These are phyloP conservation scores for Phytophthora tubulina DNA, from an alignment of 352 stramenopile genomes.

Conservation along the genomic window DNA sequence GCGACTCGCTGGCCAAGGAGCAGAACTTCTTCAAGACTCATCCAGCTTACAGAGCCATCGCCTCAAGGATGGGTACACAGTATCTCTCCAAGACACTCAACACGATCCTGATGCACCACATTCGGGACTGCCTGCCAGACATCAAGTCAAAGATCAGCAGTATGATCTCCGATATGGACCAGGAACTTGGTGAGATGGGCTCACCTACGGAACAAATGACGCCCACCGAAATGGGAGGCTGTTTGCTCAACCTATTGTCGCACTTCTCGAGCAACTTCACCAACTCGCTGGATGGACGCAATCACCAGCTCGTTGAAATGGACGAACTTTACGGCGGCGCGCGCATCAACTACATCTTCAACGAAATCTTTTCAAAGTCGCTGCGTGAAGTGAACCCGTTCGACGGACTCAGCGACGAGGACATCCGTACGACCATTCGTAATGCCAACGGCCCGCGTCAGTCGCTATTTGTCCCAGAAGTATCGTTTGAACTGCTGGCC, in stretches of 20 bases:
- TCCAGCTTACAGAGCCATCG: conserved; percentile 94
- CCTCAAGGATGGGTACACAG: conserved; percentile 95
- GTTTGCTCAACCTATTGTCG: conserved; percentile 95
- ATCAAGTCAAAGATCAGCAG: conserved; percentile 98
- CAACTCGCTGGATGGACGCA: conserved; percentile 90
- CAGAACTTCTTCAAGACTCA: conserved; percentile 98
- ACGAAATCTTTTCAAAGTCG: conserved; percentile 95
- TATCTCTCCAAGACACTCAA: conserved; percentile 98
- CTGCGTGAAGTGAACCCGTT: conserved; percentile 96
- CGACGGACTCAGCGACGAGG: conserved; percentile 97
- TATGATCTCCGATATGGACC: conserved; percentile 96
- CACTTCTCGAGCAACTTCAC: conserved; percentile 92
- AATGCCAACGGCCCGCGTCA: conserved; percentile 98
- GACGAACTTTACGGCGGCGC: conserved; percentile 97
- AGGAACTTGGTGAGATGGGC: conserved; percentile 96
- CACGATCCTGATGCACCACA: conserved; percentile 99
- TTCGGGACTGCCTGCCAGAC: conserved; percentile 98
- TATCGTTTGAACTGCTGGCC: conserved; percentile 98
- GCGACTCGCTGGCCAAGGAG: conserved; percentile 96
- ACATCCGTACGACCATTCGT: conserved; percentile 99
- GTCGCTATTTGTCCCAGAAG: conserved; percentile 98
- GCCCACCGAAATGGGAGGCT: conserved; percentile 93
- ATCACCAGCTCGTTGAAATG: conserved; percentile 88
- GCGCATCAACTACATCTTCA: conserved; percentile 99
- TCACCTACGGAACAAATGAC: conserved; percentile 90